Conservation (phyloP, 306 rosid genomes). For the Cercis canadensis region DNA sequence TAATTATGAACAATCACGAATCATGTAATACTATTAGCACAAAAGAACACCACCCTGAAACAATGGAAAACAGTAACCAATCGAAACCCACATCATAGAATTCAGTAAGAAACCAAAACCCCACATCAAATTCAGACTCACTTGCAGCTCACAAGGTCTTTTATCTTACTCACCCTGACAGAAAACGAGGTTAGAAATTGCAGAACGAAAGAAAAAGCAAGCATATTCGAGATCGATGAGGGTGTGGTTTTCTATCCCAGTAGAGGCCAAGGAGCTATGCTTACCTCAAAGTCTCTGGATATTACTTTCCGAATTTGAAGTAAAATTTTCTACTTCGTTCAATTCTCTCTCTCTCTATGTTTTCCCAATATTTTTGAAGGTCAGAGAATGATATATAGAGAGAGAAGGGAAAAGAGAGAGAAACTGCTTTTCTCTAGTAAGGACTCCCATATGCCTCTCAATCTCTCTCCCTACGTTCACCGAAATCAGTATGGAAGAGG, state of each 20-base stretch:
- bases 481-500: constrained; percentile 38
- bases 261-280: constrained; percentile 32
- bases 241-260: too few species aligned
- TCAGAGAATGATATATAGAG: constrained; percentile 26
- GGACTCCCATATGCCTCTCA: constrained; percentile 19
- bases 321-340: not conserved
- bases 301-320: constrained; percentile 32
- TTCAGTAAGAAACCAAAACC: constrained; percentile 36
- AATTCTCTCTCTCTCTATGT: constrained; percentile 1
- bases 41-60: not conserved
- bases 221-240: constrained; percentile 43
- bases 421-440: constrained; percentile 28
- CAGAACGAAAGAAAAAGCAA: constrained; percentile 36
- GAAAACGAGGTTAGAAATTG: not conserved
- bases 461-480: not conserved
- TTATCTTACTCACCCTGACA: too few species aligned
- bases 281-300: constrained; percentile 52
- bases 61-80: constrained; percentile 27
- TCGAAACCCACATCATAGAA: constrained; percentile 22
- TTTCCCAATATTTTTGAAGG: constrained; percentile 25
- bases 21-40: constrained; percentile 12
- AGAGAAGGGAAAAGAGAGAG: constrained; percentile 28
- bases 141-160: too few species aligned
- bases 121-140: constrained; percentile 13
- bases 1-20: not conserved